Conservation (phyloP, 371 early-diverging fungal genomes). For the Choanephora cucurbitarum region DNA sequence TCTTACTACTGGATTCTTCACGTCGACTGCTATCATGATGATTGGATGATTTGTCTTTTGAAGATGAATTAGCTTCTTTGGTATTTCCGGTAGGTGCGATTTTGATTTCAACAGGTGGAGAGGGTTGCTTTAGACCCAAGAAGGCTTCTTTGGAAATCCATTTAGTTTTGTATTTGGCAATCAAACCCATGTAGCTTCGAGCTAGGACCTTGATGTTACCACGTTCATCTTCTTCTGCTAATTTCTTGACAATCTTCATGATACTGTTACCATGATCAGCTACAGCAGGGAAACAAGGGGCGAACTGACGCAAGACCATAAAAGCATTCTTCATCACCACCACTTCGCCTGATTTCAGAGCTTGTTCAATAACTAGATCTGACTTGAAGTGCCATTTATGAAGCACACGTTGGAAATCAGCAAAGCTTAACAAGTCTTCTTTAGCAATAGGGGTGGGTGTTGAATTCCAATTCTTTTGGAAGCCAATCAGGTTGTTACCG, state of each 20-base stretch:
- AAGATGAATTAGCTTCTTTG: not conserved
- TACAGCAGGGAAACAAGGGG: conserved; percentile 64
- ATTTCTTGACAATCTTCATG: conserved; percentile 30
- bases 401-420: conserved; percentile 73
- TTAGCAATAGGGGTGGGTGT: conserved; percentile 45
- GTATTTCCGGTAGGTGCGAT: conserved; percentile 7
- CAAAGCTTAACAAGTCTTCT: conserved; percentile 58
- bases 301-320: conserved; percentile 66
- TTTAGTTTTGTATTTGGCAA: conserved; percentile 33
- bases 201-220: conserved; percentile 48
- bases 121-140: conserved; percentile 22
- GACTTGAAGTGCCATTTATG: conserved; percentile 80
- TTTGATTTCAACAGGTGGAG: conserved; percentile 20
- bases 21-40: not conserved
- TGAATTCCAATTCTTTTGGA: conserved; percentile 68
- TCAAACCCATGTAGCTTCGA: conserved; percentile 35
- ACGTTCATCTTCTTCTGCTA: conserved; percentile 37
- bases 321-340: conserved; percentile 77
- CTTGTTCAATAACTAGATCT: conserved; percentile 43
- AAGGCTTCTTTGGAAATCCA: conserved; percentile 39
- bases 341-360: conserved; percentile 66
- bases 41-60: conserved; percentile 1
- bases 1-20: conserved; percentile 2
- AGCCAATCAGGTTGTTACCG: conserved; percentile 69
- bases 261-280: conserved; percentile 53